Conservation (phyloP, 2,329 filamentous ascomycete genomes). For the Catunica adiposa region DNA sequence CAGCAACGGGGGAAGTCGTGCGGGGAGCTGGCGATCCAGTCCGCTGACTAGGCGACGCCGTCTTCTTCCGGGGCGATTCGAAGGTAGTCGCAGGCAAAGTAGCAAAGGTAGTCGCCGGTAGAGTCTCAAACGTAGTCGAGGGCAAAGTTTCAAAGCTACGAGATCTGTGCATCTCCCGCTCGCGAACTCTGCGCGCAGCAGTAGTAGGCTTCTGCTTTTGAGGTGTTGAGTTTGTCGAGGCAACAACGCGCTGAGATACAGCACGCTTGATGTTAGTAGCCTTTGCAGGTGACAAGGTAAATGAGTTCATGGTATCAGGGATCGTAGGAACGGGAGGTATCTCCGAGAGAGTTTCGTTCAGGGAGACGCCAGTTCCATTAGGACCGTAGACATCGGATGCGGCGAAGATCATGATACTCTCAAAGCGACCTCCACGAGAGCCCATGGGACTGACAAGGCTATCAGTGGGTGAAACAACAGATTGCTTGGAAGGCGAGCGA, state of each 20-base stretch:
- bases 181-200: slow-evolving; percentile 15
- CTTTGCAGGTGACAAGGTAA: slow-evolving; percentile 5
- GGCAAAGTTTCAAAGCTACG: slow-evolving; percentile 36
- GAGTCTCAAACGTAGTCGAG: slow-evolving; percentile 17
- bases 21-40: too few species aligned
- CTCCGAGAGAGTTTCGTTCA: neutral
- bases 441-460: neutral
- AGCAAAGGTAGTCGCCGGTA: slow-evolving; percentile 15
- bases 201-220: slow-evolving; percentile 13
- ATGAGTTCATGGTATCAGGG: slow-evolving; percentile 31
- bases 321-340: slow-evolving; percentile 24
- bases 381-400: slow-evolving; percentile 51
- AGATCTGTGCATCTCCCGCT: slow-evolving; percentile 29
- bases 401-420: slow-evolving; percentile 53
- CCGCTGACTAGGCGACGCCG: slow-evolving; percentile 1
- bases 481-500: slow-evolving; percentile 17
- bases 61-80: slow-evolving; percentile 10
- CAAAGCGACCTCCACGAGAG: slow-evolving; percentile 28
- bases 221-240: slow-evolving; percentile 15
- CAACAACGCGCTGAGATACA: slow-evolving; percentile 15
- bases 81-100: slow-evolving; percentile 15
- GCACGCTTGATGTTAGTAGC: slow-evolving; percentile 24
- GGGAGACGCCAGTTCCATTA: slow-evolving; percentile 44
- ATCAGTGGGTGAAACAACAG: slow-evolving; percentile 13
- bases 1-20: neutral